Percentiles rank a stretch among this genome's conserved stretches.
phyloP scores from a whole-genome alignment of 805 yeast genomes.

The Pichia nanzhaoensis region DNA sequence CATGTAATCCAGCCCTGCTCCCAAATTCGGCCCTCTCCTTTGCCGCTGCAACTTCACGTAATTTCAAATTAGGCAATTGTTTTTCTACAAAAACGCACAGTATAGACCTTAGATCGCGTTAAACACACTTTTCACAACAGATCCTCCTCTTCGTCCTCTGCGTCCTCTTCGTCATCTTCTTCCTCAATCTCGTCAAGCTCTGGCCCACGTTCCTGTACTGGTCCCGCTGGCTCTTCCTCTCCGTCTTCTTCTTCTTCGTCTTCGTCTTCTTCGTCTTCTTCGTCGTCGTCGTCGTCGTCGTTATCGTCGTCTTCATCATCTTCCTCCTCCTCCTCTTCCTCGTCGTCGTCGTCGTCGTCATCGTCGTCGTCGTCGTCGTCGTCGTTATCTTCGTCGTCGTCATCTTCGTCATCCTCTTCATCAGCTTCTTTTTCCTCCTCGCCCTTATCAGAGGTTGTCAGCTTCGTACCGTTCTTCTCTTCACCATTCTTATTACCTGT shows the following conservation, averaged over 20 bases:
- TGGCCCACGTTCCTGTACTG: too few species aligned
- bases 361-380: constrained; percentile 1
- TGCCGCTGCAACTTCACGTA: too few species aligned
- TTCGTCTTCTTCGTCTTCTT: constrained; percentile 8
- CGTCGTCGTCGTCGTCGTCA: neutral
- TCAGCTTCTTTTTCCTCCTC: neutral
- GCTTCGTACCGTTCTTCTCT: constrained; percentile 15
- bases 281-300: constrained; percentile 7
- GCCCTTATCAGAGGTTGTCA: constrained; percentile 4
- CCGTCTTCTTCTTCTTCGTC: constrained; percentile 6
- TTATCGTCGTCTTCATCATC: constrained; percentile 7
- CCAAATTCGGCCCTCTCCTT: too few species aligned
- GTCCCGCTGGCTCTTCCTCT: constrained; percentile 9
- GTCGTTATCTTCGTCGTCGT: constrained; percentile 1
- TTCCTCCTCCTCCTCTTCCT: constrained; percentile 2
- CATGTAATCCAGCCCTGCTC: too few species aligned
- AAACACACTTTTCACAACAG: too few species aligned
- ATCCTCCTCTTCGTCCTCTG: constrained; percentile 4
- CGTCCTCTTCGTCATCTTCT: constrained; percentile 3
- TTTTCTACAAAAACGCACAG: too few species aligned
- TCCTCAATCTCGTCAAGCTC: constrained; percentile 4
- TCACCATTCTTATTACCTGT: constrained; percentile 16
- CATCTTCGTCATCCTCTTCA: neutral
- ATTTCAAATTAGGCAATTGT: too few species aligned
- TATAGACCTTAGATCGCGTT: too few species aligned